Percentiles rank a stretch among this genome's conserved stretches.
Evolutionary conservation across 163 green algal genomes (phyloP).

Genomic region (Trebouxiophyceae sp.): DNA sequence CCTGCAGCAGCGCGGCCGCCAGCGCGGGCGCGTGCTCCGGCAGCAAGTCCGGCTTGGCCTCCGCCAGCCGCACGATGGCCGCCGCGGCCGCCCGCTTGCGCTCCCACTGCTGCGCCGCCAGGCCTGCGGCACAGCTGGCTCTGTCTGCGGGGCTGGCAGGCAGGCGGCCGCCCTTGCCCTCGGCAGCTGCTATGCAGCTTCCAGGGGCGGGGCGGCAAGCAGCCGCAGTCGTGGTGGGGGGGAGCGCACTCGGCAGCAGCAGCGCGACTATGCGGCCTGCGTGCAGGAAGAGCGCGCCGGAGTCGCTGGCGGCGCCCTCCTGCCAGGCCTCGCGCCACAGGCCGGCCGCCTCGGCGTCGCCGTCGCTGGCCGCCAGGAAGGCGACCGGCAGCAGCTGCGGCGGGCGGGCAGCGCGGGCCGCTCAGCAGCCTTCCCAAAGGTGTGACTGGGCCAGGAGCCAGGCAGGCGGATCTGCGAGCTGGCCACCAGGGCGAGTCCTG

Average conservation of each 20-base stretch:
- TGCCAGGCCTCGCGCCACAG: conserved; percentile 72
- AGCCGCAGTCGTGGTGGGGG: no score
- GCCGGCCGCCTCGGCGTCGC: conserved; percentile 37
- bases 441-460: no score
- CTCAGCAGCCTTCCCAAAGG: no score
- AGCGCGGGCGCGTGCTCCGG: conserved; percentile 14
- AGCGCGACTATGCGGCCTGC: conserved; percentile 18
- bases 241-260: conserved; percentile 1
- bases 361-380: conserved; percentile 48
- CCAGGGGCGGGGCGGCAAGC: no score
- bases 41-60: conserved; percentile 24
- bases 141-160: no score
- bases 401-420: no score
- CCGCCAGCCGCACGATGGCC: conserved; percentile 13
- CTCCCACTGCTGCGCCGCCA: conserved; percentile 51
- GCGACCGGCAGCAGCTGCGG: conserved; percentile 43
- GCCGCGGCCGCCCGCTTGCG: conserved; percentile 52
- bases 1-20: conserved; percentile 25
- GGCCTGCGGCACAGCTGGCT: conserved; percentile 19
- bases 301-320: conserved; percentile 50
- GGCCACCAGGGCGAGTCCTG: no score
- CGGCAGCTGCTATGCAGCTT: no score
- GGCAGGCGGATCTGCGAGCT: no score
- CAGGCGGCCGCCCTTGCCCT: no score
- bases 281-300: conserved; percentile 52